Evolutionary conservation across 345 rosid genomes (phyloP), one percentile per base, ranked within the genome.

Genomic region (Triadica sebifera): DNA sequence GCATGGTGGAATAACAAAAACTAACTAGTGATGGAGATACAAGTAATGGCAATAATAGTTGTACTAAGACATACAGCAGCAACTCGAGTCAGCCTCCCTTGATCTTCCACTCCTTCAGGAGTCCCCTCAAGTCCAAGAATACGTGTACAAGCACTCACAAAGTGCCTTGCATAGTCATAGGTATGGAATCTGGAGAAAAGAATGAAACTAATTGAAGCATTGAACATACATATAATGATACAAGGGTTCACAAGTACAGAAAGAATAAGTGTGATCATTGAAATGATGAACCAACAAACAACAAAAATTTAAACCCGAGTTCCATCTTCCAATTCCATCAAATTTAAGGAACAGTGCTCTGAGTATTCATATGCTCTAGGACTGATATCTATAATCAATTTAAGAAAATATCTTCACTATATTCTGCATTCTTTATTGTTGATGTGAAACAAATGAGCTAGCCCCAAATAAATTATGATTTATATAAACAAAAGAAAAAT

Each of bases 61-160:
- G 41, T 69, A 61, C 22, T 74, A 51, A 65, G 69, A 67, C 88
- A 82, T 90, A 96, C 99, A 60, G 97, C 99, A 81, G 99, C 97
- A 71, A 96, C 99, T 78, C 98, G 86, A 67, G 99, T 96, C 76
- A 93, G 86, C 87, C 73, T 93, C 65, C 98, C 98, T 85, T 96
- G 98, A 87, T 93, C 93, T 74, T 93, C 99, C 66, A 96, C 99
- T 72, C 99, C 98, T 78, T 93, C 98, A 63, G 99, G 99, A 69
- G 99, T 96, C 72, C 98, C 99, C 83, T 96, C 99, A 65, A 91
- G 89, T 75, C 98, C 99, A 86, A 96, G 97, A 75, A 96, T 96
- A 75, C 99, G 95, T 73, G 99, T 93, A 71, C 99, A 96, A 59
- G 99, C 98, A 70, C 99, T 95, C 74, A 96, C 99, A 85, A 96